Conservation (phyloP, 139 green algal genomes). For the Chlamydomonas sphaeroides region DNA sequence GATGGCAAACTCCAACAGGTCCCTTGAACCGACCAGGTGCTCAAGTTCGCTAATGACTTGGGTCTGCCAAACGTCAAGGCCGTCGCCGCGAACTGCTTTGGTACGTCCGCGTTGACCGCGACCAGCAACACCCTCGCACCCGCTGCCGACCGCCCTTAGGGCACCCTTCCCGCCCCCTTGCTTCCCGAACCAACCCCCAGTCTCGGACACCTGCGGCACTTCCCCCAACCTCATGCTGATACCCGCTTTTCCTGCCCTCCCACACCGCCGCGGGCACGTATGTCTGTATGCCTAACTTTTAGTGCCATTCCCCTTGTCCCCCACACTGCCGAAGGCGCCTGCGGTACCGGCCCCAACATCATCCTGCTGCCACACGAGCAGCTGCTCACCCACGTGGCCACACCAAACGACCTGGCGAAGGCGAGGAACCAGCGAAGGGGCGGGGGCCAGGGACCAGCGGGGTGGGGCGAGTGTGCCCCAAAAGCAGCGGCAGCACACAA, state of each 20-base stretch:
- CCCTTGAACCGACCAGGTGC: not conserved
- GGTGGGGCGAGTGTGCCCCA: no score
- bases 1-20: no score
- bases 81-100: not conserved
- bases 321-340: conserved; percentile 44
- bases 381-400: conserved; percentile 63
- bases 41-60: conserved; percentile 24
- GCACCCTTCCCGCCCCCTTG: no score
- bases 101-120: not conserved
- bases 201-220: no score
- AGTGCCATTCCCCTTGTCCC: not conserved
- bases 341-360: conserved; percentile 72
- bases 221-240: no score
- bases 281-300: not conserved
- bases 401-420: conserved; percentile 50
- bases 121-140: no score
- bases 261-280: not conserved
- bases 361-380: conserved; percentile 54
- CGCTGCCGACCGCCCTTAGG: no score
- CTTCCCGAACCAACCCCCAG: not conserved
- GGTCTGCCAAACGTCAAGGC: not conserved
- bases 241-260: not conserved
- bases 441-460: no score
- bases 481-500: no score
- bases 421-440: no score